Percentiles rank a stretch among this genome's conserved stretches.
phyloP scores from a whole-genome alignment of 805 yeast species.

The Ogataea pignaliae region DNA sequence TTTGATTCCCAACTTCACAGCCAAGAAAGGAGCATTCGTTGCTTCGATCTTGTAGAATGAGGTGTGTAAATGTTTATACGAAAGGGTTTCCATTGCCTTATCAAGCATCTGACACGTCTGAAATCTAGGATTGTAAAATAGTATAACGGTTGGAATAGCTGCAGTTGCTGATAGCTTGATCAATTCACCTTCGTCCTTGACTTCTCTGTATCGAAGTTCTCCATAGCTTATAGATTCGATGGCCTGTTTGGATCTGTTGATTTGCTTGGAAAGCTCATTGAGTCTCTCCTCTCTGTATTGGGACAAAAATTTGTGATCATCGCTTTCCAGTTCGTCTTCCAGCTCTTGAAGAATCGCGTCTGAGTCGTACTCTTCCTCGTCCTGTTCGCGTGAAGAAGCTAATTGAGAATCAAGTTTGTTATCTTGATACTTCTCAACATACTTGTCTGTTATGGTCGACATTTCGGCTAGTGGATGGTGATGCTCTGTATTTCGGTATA shows the following conservation, averaged over 20 bases:
- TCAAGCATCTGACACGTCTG: conserved; percentile 59
- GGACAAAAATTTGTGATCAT: conserved; percentile 28
- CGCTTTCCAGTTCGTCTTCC: conserved; percentile 50
- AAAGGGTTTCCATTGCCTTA: conserved; percentile 37
- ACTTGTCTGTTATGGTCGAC: conserved; percentile 13
- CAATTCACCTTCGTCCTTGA: conserved; percentile 53
- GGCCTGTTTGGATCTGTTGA: conserved; percentile 30
- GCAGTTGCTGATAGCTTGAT: conserved; percentile 42
- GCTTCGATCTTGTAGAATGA: conserved; percentile 55
- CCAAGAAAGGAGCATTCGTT: conserved; percentile 66
- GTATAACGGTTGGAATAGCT: conserved; percentile 44
- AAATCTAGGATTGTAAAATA: conserved; percentile 61
- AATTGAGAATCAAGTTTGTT: conserved; percentile 6
- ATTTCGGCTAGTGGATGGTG: background rate
- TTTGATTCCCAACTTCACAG: conserved; percentile 54
- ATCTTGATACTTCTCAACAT: conserved; percentile 44
- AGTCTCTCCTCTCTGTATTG: conserved; percentile 61
- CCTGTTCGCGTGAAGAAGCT: conserved; percentile 11
- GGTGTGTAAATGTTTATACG: conserved; percentile 55
- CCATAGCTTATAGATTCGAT: conserved; percentile 30
- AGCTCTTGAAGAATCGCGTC: conserved; percentile 44
- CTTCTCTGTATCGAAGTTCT: conserved; percentile 35
- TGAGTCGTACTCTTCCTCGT: conserved; percentile 15
- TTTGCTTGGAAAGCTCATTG: conserved; percentile 47
- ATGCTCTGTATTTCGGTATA: background rate